These are phyloP conservation scores for Spizellomyces punctatus DNA, from an alignment of 192 early-diverging fungal species.

Conservation along the genomic window DNA sequence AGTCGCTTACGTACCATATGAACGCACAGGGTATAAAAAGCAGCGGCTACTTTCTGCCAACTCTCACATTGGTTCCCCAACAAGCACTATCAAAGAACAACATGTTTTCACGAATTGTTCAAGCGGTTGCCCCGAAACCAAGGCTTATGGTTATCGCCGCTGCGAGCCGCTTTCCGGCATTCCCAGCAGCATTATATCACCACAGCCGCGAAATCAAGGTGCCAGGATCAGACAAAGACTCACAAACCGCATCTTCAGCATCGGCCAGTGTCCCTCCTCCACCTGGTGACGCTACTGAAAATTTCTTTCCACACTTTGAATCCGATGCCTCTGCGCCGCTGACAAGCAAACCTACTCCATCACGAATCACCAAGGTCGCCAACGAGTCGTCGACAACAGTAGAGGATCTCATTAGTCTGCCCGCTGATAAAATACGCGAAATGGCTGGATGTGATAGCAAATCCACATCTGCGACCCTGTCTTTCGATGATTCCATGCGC, in stretches of 20 bases:
- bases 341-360: background rate
- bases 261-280: background rate
- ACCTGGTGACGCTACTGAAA: background rate
- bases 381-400: background rate
- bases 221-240: background rate
- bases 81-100: too few relatives aligned
- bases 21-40: too few relatives aligned
- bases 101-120: too few relatives aligned
- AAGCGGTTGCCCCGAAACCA: too few relatives aligned
- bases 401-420: background rate
- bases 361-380: background rate
- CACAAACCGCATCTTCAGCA: constrained; percentile 2
- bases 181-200: background rate
- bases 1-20: too few relatives aligned
- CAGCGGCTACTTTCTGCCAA: too few relatives aligned
- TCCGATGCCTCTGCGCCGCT: background rate
- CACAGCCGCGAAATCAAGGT: background rate
- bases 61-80: too few relatives aligned
- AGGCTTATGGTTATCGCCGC: too few relatives aligned
- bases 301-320: background rate
- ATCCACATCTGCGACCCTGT: background rate
- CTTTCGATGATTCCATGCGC: background rate
- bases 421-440: background rate
- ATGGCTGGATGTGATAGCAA: background rate
- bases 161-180: too few relatives aligned